Evolutionary conservation across 805 yeast genomes (phyloP).

Genomic region (Suhomyces faveliae): DNA sequence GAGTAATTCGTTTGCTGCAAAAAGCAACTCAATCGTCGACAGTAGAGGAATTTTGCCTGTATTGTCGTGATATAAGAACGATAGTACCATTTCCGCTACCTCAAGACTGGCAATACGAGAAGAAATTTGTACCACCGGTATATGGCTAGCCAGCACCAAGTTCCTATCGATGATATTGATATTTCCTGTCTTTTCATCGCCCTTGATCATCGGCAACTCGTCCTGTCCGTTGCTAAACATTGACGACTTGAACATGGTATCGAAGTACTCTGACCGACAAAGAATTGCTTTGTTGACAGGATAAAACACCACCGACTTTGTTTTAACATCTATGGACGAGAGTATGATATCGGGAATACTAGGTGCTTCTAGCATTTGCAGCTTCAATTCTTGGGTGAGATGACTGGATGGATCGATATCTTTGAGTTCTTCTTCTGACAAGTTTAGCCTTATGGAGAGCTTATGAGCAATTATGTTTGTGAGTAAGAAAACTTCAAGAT

Average conservation of each 20-base stretch:
- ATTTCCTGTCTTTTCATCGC: slow-evolving; percentile 11
- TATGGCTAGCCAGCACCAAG: slow-evolving; percentile 7
- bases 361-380: slow-evolving; percentile 20
- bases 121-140: slow-evolving; percentile 33
- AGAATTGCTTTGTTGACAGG: slow-evolving; percentile 67
- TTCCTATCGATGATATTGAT: slow-evolving; percentile 18
- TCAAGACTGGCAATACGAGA: slow-evolving; percentile 14
- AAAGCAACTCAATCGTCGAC: slow-evolving; percentile 54
- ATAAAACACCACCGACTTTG: slow-evolving; percentile 38
- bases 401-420: slow-evolving; percentile 22
- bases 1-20: slow-evolving; percentile 57
- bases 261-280: slow-evolving; percentile 61
- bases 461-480: neutral
- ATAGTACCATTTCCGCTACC: slow-evolving; percentile 51
- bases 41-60: slow-evolving; percentile 46
- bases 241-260: slow-evolving; percentile 56
- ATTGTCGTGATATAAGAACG: slow-evolving; percentile 61
- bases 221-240: slow-evolving; percentile 18
- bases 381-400: slow-evolving; percentile 21
- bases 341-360: slow-evolving; percentile 50
- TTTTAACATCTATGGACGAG: slow-evolving; percentile 28
- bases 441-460: slow-evolving; percentile 8
- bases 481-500: slow-evolving; percentile 31
- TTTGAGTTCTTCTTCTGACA: slow-evolving; percentile 30
- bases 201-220: slow-evolving; percentile 15